Evolutionary conservation across 1,284 basidiomycete species (phyloP), one percentile per base, ranked within the genome.

Genomic region (Ceratobasidium sp.): DNA sequence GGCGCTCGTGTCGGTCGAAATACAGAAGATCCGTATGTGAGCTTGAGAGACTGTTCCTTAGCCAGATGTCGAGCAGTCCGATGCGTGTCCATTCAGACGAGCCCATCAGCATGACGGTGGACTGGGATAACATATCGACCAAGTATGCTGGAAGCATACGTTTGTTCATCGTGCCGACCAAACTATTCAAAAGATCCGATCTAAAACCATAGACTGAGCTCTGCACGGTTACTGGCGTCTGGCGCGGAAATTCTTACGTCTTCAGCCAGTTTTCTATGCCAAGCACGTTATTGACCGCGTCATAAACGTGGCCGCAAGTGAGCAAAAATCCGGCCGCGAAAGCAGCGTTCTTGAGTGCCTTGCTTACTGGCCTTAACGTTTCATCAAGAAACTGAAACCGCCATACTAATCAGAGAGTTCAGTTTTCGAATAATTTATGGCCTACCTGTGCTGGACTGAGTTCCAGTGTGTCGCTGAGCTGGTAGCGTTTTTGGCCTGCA

Each of bases 261-360:
- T n/a, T 12, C n/a, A 57, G n/a, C 54, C 10, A 57, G 27, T n/a
- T n/a, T 57, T 57, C 54, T 8, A 57, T 8, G 8, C 12, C 54
- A 8, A 57, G n/a, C 54, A 57, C 54, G 54, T 57, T 57, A 8
- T 8, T 10, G 10, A 20, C 10, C 20, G 20, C 10, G 14, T 57
- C 54, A 30, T 57, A 57, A n/a, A 57, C 54, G n/a, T 57, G 54
- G 54, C 54, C 54, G n/a, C 54, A 57, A 8, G 54, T n/a, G 14
- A 57, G 54, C 10, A n/a, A 57, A 30, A 57, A 57, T 10, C 7
- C 54, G 10, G 8, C 14, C 10, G n/a, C 20, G 54, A n/a, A 57
- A 8, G 10, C n/a, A 8, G 54, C 54, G 27, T 57, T 57, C 54
- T 30, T 8, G n/a, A 57, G 54, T 8, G n/a, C n/a, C 8, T 8